A percentile compares a stretch with the other conserved stretches of the same genome.
Conservation (phyloP, 306 rosid species). For the Herpetospermum pedunculosum region DNA sequence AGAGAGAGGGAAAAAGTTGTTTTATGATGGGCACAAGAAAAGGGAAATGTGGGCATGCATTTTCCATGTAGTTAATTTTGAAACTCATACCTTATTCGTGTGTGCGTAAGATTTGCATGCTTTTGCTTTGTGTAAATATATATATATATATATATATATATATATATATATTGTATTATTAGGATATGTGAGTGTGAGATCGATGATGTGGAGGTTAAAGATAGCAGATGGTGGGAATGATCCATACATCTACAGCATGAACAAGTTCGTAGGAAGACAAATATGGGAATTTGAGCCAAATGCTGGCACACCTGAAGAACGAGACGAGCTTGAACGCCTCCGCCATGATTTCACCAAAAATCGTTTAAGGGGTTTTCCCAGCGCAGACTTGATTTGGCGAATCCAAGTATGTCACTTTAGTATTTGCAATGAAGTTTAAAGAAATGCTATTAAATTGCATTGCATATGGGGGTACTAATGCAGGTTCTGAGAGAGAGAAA, state of each 20-base stretch:
- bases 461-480: background rate
- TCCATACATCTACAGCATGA: background rate
- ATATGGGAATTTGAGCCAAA: slow-evolving; percentile 10
- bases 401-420: slow-evolving; percentile 2
- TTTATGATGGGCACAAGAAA: too few species aligned
- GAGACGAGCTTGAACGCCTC: slow-evolving; percentile 11
- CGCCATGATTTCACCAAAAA: background rate
- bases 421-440: too few species aligned
- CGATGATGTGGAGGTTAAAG: slow-evolving; percentile 15
- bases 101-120: too few species aligned
- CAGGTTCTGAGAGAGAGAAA: slow-evolving; percentile 8
- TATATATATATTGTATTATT: too few species aligned
- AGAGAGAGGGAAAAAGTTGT: too few species aligned
- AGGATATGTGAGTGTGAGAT: too few species aligned
- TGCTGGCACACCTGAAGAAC: slow-evolving; percentile 16
- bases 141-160: too few species aligned
- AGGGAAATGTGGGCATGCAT: too few species aligned
- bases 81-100: too few species aligned
- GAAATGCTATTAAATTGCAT: too few species aligned
- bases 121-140: too few species aligned
- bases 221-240: slow-evolving; percentile 10
- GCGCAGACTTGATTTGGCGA: slow-evolving; percentile 11
- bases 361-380: slow-evolving; percentile 6
- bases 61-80: too few species aligned
- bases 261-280: slow-evolving; percentile 13